Evolutionary conservation across 805 yeast genomes (phyloP), one percentile per base, ranked within the genome.

Genomic region (Ogataea siamensis): DNA sequence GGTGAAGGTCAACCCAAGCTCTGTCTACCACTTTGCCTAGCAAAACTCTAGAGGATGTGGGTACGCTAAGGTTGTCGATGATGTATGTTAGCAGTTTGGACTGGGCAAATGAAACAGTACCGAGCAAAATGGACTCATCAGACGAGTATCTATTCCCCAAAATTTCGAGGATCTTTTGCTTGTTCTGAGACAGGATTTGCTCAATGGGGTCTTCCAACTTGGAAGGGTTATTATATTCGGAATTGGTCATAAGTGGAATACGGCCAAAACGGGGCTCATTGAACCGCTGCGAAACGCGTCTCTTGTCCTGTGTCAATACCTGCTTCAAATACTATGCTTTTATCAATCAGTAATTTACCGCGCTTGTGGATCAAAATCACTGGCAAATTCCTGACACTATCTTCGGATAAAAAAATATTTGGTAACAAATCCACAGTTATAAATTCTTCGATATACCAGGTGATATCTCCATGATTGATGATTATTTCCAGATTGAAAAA

Each of bases 1-100:
- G 77, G 47, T 78, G 83, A 45, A 83, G 68, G 5, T 76, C 75
- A 21, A 66, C 54, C 88, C 88, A 83, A 14, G 78, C 57, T 4
- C 56, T 49, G 35, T 77, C 82, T 13, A 82, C 65, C 5, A 73
- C 57, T 2, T 55, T 53, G 27, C 49, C 58, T 5, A 57, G 45
- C 5, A 52, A 37, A 5, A 25, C 16, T 19, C 30, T 20, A 10
- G 16, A 20, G 17, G 32, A 15, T 3, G 28, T 28, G 19, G 37
- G 27, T 5, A 27, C 20, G 19, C 17, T 22, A 25, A 75, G 64
- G 5, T 59, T 58, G 21, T 59, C 59, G 25, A 71, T 30, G 11
- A 78, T 70, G 63, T 74, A 66, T 2, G 58, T 46, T 2, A 62
- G 58, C 37, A 74, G 67, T 41, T 68, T 73, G 3, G 74, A 66